A percentile compares a stretch with the other conserved stretches of the same genome.
These are phyloP conservation scores for Penicillium sp. DNA, from an alignment of 2,329 filamentous ascomycete species.

Conservation along the genomic window DNA sequence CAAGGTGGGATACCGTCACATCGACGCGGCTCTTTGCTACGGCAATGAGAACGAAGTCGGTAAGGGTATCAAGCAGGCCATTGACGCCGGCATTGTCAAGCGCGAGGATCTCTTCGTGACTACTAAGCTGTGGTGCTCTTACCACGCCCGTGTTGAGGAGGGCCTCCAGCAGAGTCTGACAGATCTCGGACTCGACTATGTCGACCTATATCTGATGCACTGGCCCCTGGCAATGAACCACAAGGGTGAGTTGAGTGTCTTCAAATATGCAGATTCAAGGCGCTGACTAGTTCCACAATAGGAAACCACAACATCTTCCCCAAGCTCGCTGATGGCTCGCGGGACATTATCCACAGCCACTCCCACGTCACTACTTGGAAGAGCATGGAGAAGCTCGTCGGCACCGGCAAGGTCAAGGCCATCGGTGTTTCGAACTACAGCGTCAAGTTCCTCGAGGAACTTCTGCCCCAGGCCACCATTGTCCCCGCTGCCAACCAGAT, in stretches of 20 bases:
- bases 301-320: constrained; percentile 59
- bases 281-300: constrained; percentile 10
- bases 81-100: constrained; percentile 66
- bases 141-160: constrained; percentile 67
- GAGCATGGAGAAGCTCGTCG: constrained; percentile 61
- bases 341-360: constrained; percentile 69
- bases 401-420: constrained; percentile 54
- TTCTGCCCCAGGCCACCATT: constrained; percentile 59
- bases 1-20: constrained; percentile 43
- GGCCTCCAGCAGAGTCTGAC: constrained; percentile 71
- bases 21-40: constrained; percentile 42
- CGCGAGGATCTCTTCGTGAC: constrained; percentile 80
- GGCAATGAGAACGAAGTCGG: constrained; percentile 77
- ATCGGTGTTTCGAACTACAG: constrained; percentile 64
- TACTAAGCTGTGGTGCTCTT: constrained; percentile 83
- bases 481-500: constrained; percentile 75
- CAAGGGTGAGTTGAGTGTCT: constrained; percentile 51
- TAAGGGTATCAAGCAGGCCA: constrained; percentile 70
- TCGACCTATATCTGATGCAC: constrained; percentile 80
- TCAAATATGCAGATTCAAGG: not conserved
- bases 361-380: constrained; percentile 77
- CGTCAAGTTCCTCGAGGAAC: constrained; percentile 53
- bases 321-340: constrained; percentile 68
- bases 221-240: constrained; percentile 80
- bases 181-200: constrained; percentile 72